Base-by-base conservation (phyloP, 768 basidiomycete species). In the Naganishia onofrii region DNA sequence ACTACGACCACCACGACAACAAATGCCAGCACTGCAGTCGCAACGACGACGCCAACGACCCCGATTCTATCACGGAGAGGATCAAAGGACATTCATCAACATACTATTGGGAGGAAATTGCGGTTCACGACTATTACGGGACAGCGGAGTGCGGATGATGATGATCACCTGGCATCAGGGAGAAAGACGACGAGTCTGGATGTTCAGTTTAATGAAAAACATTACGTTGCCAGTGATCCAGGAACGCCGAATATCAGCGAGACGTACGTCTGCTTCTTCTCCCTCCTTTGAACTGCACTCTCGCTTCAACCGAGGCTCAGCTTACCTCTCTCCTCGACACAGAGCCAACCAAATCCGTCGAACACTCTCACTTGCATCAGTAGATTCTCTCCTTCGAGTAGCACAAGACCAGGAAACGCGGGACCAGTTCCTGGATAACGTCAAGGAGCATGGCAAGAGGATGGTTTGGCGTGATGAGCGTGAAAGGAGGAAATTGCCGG, bases 151-250 rank as follows among this genome's bases (percentile, higher is more conserved):
- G 51, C 28, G 38, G 12, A 60, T 12, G 21, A 44, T 15, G 65
- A 1, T 10, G 38, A 28, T 46, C 26, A 34, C 10, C 26, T n/a
- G 13, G 29, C 32, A 17, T 42, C 42, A 42, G 42, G 42, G 42
- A 42, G 68, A n/a, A 34, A 32, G 9, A 6, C 29, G 29, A 26
- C n/a, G 65, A 53, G 38, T 23, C 21, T 57, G 68, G 38, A 60
- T 21, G 60, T 63, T 8, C 36, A 63, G 21, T 63, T 42, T 26
- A 46, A 38, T 10, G 57, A 63, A 8, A 17, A 15, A n/a, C 21
- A 42, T 44, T 63, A 21, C 10, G 56, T 54, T 81, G 93, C 92
- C 28, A 88, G 89, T 32, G 80, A 77, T 71, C 80, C 80, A 3
- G 79, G 79, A 7, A 81, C 80, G 19, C 80, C 80, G 2, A 81